Base-by-base conservation (phyloP, 352 stramenopile genomes). In the Globisporangium barbulae region DNA sequence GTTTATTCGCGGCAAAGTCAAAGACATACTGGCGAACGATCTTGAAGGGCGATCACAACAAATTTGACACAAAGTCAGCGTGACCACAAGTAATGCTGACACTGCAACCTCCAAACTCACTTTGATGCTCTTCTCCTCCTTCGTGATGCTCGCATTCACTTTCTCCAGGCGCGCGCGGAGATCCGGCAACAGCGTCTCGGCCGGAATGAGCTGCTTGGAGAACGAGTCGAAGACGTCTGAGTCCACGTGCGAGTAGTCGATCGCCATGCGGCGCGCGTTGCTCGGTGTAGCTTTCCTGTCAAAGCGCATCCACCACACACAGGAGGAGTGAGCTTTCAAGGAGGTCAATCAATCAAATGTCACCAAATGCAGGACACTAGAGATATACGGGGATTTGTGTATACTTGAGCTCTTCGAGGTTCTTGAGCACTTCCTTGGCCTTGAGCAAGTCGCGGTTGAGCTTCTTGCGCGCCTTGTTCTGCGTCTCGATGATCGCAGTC, bases 141-240 rank as follows among this genome's bases (percentile, higher is more conserved):
- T 73, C 0, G 65, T 50, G n/a, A 91, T 88, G 2, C 25, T 67
- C 10, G 60, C 31, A 25, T 81, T 89, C 0, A 66, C 64, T 15
- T 70, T 72, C 31, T 85, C 69, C 0, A 91, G 47, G 0, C 70
- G 71, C 17, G 52, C 50, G 28, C 59, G 67, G 5, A 91, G n/a
- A 5, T 86, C 70, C 1, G 80, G 82, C 15, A 89, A 42, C 13
- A 89, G 35, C 6, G 71, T 84, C 57, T 82, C 68, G 1, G 65
- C 71, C 0, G 74, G 70, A 30, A 91, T 70, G 30, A 89, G 75
- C 63, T 89, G 82, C 62, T 85, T 89, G 0, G 80, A 89, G 49
- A 80, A 85, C 0, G 79, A 78, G 52, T 91, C 82, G 41, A 91
- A 89, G 7, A 70, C 68, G 58, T 89, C 80, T 42, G 82, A 91